These are phyloP conservation scores for Trichosporon sp. DNA, from an alignment of 1,284 basidiomycete species.

Conservation along the genomic window DNA sequence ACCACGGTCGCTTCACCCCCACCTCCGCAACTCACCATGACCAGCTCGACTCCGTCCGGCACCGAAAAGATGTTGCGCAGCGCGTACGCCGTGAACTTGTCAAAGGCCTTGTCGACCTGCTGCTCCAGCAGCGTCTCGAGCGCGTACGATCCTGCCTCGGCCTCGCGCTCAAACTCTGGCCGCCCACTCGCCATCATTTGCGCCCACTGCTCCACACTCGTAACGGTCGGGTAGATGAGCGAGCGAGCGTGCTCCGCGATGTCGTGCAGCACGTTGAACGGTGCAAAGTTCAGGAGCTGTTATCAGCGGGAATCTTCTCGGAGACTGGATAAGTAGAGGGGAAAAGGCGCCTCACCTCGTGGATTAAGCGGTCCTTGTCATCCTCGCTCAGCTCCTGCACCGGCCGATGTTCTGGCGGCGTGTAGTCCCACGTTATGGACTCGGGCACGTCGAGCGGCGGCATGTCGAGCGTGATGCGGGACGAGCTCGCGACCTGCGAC, in stretches of 20 bases:
- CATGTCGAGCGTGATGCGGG: conserved; percentile 31
- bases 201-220: conserved; percentile 37
- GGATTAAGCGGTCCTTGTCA: conserved; percentile 32
- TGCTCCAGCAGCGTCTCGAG: conserved; percentile 49
- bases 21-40: conserved; percentile 17
- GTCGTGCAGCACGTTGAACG: conserved; percentile 35
- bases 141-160: conserved; percentile 38
- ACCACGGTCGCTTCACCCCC: too few relatives aligned
- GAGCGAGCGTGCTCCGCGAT: conserved; percentile 39
- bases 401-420: conserved; percentile 6
- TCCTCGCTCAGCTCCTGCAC: conserved; percentile 24
- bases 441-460: conserved; percentile 31
- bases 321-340: background rate
- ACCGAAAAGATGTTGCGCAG: conserved; percentile 49
- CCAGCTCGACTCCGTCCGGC: conserved; percentile 33
- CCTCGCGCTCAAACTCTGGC: conserved; percentile 28
- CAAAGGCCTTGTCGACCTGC: conserved; percentile 47
- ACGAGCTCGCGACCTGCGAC: conserved; percentile 17
- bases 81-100: conserved; percentile 46
- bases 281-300: conserved; percentile 42
- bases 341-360: conserved; percentile 31
- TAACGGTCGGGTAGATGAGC: conserved; percentile 32
- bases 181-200: conserved; percentile 15
- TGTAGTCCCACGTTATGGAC: conserved; percentile 37
- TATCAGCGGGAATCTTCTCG: background rate